Conservation (phyloP, 768 basidiomycete species). For the Podaxis pistillaris region DNA sequence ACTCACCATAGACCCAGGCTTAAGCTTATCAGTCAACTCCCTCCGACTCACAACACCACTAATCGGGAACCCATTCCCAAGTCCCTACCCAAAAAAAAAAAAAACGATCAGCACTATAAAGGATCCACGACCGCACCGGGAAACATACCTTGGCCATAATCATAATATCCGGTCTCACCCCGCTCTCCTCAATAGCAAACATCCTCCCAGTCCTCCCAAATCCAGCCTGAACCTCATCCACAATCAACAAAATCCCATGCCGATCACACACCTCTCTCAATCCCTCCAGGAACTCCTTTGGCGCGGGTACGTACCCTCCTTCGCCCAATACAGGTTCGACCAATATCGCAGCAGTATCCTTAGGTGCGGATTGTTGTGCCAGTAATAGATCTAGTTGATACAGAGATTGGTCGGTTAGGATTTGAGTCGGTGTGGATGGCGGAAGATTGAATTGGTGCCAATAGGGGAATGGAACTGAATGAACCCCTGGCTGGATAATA, state of each 20-base stretch:
- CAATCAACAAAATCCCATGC: constrained; percentile 79
- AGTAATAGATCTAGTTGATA: constrained; percentile 80
- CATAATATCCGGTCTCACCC: constrained; percentile 85
- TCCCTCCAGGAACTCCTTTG: constrained; percentile 74
- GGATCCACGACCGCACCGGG: too few species aligned
- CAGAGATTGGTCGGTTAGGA: constrained; percentile 61
- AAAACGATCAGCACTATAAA: too few species aligned
- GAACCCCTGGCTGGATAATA: constrained; percentile 70
- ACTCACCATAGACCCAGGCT: constrained; percentile 76
- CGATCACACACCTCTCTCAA: constrained; percentile 84
- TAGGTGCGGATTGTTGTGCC: constrained; percentile 74
- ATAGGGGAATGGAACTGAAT: constrained; percentile 82
- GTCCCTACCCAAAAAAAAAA: constrained; percentile 38
- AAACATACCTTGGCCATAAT: constrained; percentile 65
- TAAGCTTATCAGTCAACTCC: constrained; percentile 77
- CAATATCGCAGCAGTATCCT: constrained; percentile 91
- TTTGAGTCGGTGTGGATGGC: constrained; percentile 50
- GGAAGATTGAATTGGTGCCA: constrained; percentile 82
- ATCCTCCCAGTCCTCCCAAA: constrained; percentile 85
- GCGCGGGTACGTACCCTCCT: constrained; percentile 93
- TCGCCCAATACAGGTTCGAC: constrained; percentile 94
- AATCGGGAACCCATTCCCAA: constrained; percentile 93
- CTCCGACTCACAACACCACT: constrained; percentile 81
- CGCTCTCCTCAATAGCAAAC: constrained; percentile 82
- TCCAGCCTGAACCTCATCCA: constrained; percentile 89